phyloP scores from a whole-genome alignment of 805 yeast species.

The Yamadazyma olivae region DNA sequence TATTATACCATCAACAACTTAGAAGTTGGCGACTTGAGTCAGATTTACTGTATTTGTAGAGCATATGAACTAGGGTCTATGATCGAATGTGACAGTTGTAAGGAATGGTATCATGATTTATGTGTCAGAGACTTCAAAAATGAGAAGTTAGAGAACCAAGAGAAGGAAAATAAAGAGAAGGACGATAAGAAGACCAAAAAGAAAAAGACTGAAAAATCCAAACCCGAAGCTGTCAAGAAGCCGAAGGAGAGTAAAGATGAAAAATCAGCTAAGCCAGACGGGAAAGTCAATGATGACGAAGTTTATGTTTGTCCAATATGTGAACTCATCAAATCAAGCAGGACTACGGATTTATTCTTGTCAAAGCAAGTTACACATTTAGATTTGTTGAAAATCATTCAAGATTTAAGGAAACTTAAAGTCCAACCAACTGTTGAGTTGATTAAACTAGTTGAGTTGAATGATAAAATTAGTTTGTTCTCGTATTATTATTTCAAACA shows the following conservation, averaged over 20 bases:
- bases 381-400: slow-evolving; percentile 11
- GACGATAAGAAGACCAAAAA: not conserved
- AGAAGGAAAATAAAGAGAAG: slow-evolving; percentile 1
- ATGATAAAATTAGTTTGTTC: slow-evolving; percentile 9
- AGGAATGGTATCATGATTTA: slow-evolving; percentile 67
- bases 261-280: slow-evolving; percentile 1
- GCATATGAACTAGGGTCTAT: slow-evolving; percentile 56
- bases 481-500: slow-evolving; percentile 5
- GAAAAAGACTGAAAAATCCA: not conserved
- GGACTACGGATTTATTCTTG: slow-evolving; percentile 14
- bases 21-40: slow-evolving; percentile 8
- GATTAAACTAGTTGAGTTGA: slow-evolving; percentile 16
- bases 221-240: not conserved
- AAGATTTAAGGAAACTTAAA: slow-evolving; percentile 14
- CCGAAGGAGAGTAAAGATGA: slow-evolving; percentile 1
- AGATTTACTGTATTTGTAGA: slow-evolving; percentile 60
- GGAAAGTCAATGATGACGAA: slow-evolving; percentile 12
- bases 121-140: slow-evolving; percentile 45
- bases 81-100: slow-evolving; percentile 69
- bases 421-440: slow-evolving; percentile 21
- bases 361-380: slow-evolving; percentile 13
- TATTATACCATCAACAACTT: slow-evolving; percentile 11
- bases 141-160: not conserved
- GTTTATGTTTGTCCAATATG: slow-evolving; percentile 31
- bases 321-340: slow-evolving; percentile 18